Evolutionary conservation across 495 filamentous ascomycete species (phyloP).

Genomic region (Penicillium macrosclerotiorum): DNA sequence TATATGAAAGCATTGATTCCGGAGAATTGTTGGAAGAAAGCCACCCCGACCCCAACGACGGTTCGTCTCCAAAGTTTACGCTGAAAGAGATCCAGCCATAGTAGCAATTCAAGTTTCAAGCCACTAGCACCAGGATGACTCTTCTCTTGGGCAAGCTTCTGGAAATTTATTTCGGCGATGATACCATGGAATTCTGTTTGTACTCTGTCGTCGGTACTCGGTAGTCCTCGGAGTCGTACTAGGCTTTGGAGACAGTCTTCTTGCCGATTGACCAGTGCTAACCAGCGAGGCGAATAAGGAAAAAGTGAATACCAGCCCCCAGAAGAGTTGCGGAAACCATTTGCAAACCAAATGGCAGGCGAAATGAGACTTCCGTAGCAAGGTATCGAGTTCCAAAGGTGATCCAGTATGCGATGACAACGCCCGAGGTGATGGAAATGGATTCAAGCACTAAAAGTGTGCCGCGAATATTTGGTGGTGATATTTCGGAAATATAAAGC

Average conservation of each 20-base stretch:
- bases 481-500: slow-evolving; percentile 13
- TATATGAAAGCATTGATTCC: slow-evolving; percentile 15
- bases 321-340: slow-evolving; percentile 52
- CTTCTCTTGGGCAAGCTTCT: slow-evolving; percentile 5
- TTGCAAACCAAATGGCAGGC: slow-evolving; percentile 58
- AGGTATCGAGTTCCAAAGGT: slow-evolving; percentile 8
- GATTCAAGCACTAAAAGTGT: slow-evolving; percentile 10
- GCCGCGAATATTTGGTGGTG: slow-evolving; percentile 13
- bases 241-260: slow-evolving; percentile 61
- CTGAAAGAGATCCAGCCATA: slow-evolving; percentile 1
- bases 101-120: slow-evolving; percentile 2
- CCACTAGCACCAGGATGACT: neutral
- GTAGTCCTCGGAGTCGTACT: slow-evolving; percentile 6
- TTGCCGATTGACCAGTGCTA: slow-evolving; percentile 62
- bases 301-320: slow-evolving; percentile 63
- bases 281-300: slow-evolving; percentile 70
- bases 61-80: slow-evolving; percentile 1
- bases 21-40: slow-evolving; percentile 7
- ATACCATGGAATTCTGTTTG: slow-evolving; percentile 3
- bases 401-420: slow-evolving; percentile 20
- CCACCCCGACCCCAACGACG: neutral
- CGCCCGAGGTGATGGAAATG: slow-evolving; percentile 35
- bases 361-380: slow-evolving; percentile 49
- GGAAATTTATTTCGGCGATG: slow-evolving; percentile 1
- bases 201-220: slow-evolving; percentile 6